These are phyloP conservation scores for Diaporthe citriasiana DNA, from an alignment of 2,329 filamentous ascomycete genomes.

Conservation along the genomic window DNA sequence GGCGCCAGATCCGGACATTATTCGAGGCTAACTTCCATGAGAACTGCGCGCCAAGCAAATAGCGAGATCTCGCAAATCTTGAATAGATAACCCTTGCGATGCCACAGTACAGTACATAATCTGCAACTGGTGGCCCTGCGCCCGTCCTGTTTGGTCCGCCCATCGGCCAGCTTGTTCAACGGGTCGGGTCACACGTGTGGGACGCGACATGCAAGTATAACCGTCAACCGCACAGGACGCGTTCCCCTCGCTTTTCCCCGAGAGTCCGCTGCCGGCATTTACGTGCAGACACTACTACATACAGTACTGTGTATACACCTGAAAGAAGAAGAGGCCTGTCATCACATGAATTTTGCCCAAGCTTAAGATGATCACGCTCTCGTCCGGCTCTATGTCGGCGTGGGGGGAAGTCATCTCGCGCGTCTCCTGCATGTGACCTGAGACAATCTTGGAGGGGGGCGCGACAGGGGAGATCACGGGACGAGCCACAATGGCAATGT, in stretches of 20 bases:
- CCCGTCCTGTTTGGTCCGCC: neutral
- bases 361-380: neutral
- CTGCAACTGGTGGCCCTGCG: neutral
- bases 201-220: neutral
- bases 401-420: neutral
- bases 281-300: neutral
- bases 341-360: conserved; percentile 9
- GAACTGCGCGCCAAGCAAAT: conserved; percentile 15
- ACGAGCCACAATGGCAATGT: neutral
- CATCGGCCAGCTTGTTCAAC: neutral
- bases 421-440: conserved; percentile 18
- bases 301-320: neutral
- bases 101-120: no score
- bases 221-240: neutral
- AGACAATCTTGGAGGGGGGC: neutral
- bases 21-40: neutral
- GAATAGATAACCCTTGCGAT: conserved; percentile 10
- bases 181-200: conserved; percentile 11
- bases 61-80: conserved; percentile 35
- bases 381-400: neutral
- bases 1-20: neutral
- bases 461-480: conserved; percentile 1
- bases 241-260: neutral
- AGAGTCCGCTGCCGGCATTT: neutral
- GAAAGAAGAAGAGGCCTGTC: no score